Evolutionary conservation across 805 yeast species (phyloP).

Genomic region (Saitoella complicata): DNA sequence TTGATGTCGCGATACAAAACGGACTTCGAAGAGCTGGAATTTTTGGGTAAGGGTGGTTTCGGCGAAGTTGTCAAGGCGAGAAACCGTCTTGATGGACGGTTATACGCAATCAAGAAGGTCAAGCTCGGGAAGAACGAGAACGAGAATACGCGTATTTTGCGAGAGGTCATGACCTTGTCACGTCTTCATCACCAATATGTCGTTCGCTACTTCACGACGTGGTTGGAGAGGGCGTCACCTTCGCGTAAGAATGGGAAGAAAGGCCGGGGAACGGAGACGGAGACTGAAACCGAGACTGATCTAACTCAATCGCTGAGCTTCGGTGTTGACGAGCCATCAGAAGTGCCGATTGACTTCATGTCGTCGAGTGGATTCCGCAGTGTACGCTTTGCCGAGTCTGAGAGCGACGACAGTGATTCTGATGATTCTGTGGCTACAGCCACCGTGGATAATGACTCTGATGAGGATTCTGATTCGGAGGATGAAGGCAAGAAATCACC

Average conservation of each 20-base stretch:
- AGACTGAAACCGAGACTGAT: too few relatives aligned
- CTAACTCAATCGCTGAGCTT: too few relatives aligned
- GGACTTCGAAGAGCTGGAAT: slow-evolving; percentile 89
- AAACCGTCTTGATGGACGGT: slow-evolving; percentile 82
- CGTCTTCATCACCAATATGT: slow-evolving; percentile 89
- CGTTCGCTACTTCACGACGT: slow-evolving; percentile 90
- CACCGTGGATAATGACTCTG: too few relatives aligned
- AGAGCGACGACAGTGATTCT: too few relatives aligned
- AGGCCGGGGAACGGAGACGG: too few relatives aligned
- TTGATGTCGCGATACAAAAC: slow-evolving; percentile 59
- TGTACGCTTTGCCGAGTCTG: too few relatives aligned
- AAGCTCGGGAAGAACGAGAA: slow-evolving; percentile 57
- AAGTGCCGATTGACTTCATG: too few relatives aligned
- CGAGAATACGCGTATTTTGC: slow-evolving; percentile 62
- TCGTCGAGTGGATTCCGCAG: too few relatives aligned
- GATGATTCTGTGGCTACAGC: too few relatives aligned
- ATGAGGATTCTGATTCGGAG: not conserved
- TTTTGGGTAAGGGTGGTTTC: slow-evolving; percentile 85
- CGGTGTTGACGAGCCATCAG: too few relatives aligned
- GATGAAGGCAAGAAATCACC: slow-evolving; percentile 18
- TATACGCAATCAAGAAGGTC: slow-evolving; percentile 86
- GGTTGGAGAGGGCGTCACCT: slow-evolving; percentile 65
- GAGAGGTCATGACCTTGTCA: slow-evolving; percentile 84
- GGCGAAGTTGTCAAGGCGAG: slow-evolving; percentile 98
- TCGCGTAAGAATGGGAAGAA: slow-evolving; percentile 16